phyloP scores from a whole-genome alignment of 139 green algal species.

The Monoraphidium neglectum region DNA sequence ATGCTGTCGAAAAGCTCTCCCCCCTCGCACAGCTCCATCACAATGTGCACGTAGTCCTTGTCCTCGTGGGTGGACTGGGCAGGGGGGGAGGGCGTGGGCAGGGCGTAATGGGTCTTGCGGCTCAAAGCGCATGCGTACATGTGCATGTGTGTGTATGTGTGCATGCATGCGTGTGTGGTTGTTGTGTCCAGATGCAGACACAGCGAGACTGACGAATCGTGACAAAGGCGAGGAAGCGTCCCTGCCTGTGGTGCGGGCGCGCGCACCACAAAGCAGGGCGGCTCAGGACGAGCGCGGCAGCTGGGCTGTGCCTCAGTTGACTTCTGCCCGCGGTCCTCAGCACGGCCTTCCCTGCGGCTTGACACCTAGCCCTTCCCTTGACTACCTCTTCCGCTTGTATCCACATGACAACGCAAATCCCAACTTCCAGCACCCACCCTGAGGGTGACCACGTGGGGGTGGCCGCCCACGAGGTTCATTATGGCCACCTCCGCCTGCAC shows the following conservation, averaged over 20 bases:
- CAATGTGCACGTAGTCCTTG: constrained; percentile 80
- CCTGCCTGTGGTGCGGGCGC: too few species aligned
- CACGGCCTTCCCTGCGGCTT: too few species aligned
- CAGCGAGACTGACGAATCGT: too few species aligned
- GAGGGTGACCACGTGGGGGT: constrained; percentile 76
- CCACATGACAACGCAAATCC: too few species aligned
- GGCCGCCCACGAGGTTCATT: constrained; percentile 73
- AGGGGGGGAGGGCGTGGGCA: neutral
- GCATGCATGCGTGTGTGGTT: neutral
- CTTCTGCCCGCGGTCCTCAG: too few species aligned
- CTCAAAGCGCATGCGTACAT: neutral
- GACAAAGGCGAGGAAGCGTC: too few species aligned
- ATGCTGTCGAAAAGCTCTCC: constrained; percentile 99
- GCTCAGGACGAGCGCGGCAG: too few species aligned
- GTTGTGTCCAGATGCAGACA: too few species aligned
- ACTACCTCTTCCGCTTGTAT: too few species aligned
- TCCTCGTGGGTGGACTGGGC: constrained; percentile 78
- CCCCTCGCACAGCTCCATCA: constrained; percentile 92
- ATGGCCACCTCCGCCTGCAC: constrained; percentile 81
- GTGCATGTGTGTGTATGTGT: constrained; percentile 11
- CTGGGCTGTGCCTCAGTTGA: too few species aligned
- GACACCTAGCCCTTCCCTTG: too few species aligned
- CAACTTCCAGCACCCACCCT: constrained; percentile 40
- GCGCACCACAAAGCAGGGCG: too few species aligned
- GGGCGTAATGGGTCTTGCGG: neutral